Percentiles rank a stretch among this genome's conserved stretches.
Conservation (phyloP, 495 filamentous ascomycete genomes). For the Penicillium robsamsonii region DNA sequence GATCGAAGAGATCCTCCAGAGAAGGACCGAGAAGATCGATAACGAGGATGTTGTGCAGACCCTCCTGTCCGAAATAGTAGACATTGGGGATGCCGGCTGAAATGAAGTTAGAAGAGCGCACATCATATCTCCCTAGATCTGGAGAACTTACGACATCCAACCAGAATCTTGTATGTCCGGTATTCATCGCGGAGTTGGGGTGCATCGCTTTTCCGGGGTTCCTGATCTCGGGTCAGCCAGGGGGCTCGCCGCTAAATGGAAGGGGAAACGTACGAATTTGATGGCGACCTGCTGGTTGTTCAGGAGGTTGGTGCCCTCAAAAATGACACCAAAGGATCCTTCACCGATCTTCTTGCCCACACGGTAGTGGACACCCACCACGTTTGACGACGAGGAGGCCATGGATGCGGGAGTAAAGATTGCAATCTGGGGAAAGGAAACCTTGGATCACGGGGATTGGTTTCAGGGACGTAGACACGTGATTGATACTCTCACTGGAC, state of each 20-base stretch:
- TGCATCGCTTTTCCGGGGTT: constrained; percentile 98
- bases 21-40: constrained; percentile 97
- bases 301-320: constrained; percentile 96
- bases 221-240: constrained; percentile 52
- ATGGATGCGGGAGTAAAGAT: constrained; percentile 45
- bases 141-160: constrained; percentile 90
- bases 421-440: constrained; percentile 18
- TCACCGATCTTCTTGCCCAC: constrained; percentile 99
- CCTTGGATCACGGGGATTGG: constrained; percentile 27
- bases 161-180: constrained; percentile 97
- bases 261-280: constrained; percentile 79
- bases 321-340: constrained; percentile 98
- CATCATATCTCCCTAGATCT: background rate
- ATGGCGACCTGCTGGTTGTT: constrained; percentile 99
- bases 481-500: constrained; percentile 22
- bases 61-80: constrained; percentile 99
- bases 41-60: constrained; percentile 97
- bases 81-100: constrained; percentile 98
- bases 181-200: constrained; percentile 98
- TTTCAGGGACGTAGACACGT: constrained; percentile 33
- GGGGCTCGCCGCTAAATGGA: background rate
- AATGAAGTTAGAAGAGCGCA: constrained; percentile 19
- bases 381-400: constrained; percentile 95
- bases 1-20: constrained; percentile 96
- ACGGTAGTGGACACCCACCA: constrained; percentile 97